Percentiles rank a stretch among this genome's conserved stretches.
These are phyloP conservation scores for Vanderwaltozyma yarrowii DNA, from an alignment of 805 yeast species.

Conservation along the genomic window DNA sequence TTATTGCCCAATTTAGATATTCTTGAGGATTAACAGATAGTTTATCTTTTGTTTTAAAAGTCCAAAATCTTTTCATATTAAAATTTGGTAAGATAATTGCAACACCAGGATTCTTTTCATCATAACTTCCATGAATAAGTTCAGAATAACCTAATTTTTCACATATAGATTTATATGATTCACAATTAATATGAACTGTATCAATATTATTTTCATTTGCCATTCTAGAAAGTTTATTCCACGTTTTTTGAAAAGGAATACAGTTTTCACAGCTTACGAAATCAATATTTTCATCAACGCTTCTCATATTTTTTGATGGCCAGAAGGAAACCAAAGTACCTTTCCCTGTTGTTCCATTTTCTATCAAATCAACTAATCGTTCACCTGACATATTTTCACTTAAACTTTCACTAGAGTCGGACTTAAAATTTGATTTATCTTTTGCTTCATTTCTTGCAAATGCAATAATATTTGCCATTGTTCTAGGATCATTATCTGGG, in stretches of 20 bases:
- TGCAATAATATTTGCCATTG: constrained; percentile 37
- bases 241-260: constrained; percentile 40
- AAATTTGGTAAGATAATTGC: constrained; percentile 44
- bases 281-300: constrained; percentile 27
- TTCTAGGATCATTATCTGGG: constrained; percentile 36
- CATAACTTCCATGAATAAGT: constrained; percentile 17
- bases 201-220: constrained; percentile 18
- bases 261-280: constrained; percentile 43
- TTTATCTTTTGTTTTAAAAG: constrained; percentile 12
- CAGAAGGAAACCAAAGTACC: constrained; percentile 60
- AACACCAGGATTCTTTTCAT: constrained; percentile 32
- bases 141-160: constrained; percentile 36
- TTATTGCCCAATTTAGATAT: constrained; percentile 35
- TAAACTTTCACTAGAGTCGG: constrained; percentile 30
- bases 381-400: constrained; percentile 34
- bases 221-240: constrained; percentile 42
- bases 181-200: constrained; percentile 54
- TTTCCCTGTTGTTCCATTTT: constrained; percentile 34
- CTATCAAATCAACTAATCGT: constrained; percentile 38
- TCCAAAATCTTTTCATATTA: constrained; percentile 9
- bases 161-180: constrained; percentile 41
- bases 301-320: constrained; percentile 41
- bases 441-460: constrained; percentile 47
- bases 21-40: constrained; percentile 22
- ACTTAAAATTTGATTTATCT: constrained; percentile 10